Base-by-base conservation (phyloP, 2,329 filamentous ascomycete species). In the Cordyceps fumosorosea region DNA sequence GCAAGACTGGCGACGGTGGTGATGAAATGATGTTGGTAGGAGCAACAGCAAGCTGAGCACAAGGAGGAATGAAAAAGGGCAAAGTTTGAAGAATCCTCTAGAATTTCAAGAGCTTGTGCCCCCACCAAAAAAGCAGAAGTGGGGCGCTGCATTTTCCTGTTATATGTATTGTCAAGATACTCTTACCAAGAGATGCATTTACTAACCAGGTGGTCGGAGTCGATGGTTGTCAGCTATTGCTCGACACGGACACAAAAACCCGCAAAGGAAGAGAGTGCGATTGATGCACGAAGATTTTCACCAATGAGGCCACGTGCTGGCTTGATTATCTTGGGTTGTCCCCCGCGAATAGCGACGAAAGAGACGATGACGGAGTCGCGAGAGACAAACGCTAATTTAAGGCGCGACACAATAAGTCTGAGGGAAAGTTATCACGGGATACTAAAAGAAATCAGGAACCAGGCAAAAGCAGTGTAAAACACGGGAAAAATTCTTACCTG, bases 1-100 rank as follows among this genome's bases (percentile, higher is more conserved):
- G 32, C 26, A 26, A 20, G 11, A 37, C 16, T 45, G 44, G 32
- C 22, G 37, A 29, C 7, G 6, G 47, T 47, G 40, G 26, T 20
- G n/a, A 48, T 16, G 26, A 32, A 42, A 16, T 20, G n/a, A 32
- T 16, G 56, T 55, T 54, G 37, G 22, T 22, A 51, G 51, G 62
- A 56, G 62, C 62, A 63, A 37, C 54, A 62, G 56, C 54, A 44
- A 60, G 56, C 48, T 55, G 62, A 50, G 59, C 59, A 63, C 20
- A 29, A 60, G 51, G 34, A 37, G 32, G 53, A 56, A 50, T 18
- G 3, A 29, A 50, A 20, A 56, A 57, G 57, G 59, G 40, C 20
- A 51, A 58, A 56, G 61, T 42, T 22, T 44, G 52, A 48, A 61
- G 62, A 64, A 64, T 60, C 45, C 40, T 64, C 62, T 64, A 64